phyloP scores from a whole-genome alignment of 805 yeast species.

The Tetrapisispora iriomotensis region DNA sequence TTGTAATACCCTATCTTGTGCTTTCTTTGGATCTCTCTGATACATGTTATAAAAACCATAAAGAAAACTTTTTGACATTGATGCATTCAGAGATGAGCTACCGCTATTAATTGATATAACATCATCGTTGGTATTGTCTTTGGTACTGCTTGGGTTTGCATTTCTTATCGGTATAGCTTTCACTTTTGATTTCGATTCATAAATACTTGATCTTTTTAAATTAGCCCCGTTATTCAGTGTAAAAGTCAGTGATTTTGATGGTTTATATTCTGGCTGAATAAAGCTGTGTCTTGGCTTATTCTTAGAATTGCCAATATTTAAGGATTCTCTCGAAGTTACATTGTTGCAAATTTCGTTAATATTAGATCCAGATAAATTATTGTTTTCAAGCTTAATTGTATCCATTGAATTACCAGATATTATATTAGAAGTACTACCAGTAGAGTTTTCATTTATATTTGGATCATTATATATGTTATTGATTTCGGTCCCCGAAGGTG shows the following conservation, averaged over 20 bases:
- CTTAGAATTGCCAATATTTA: not conserved
- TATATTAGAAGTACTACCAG: no score
- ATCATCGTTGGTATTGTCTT: conserved; percentile 20
- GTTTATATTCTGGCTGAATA: not conserved
- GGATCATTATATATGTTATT: no score
- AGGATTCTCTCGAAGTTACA: no score
- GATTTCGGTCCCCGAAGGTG: no score
- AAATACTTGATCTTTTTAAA: conserved; percentile 26
- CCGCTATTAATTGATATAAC: conserved; percentile 29
- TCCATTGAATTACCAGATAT: no score
- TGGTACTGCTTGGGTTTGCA: conserved; percentile 8
- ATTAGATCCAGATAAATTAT: no score
- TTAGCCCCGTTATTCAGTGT: conserved; percentile 20
- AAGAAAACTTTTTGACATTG: conserved; percentile 34
- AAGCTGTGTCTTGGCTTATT: not conserved
- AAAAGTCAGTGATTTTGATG: conserved; percentile 12
- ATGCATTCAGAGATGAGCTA: conserved; percentile 34
- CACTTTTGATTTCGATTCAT: conserved; percentile 27
- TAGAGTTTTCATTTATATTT: no score
- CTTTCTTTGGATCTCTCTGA: conserved; percentile 16
- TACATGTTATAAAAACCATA: conserved; percentile 33
- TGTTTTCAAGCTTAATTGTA: no score
- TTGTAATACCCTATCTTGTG: conserved; percentile 25
- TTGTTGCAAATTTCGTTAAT: no score
- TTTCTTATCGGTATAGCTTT: conserved; percentile 27